phyloP scores from a whole-genome alignment of 2,329 filamentous ascomycete genomes.

The Monosporascus sp. region DNA sequence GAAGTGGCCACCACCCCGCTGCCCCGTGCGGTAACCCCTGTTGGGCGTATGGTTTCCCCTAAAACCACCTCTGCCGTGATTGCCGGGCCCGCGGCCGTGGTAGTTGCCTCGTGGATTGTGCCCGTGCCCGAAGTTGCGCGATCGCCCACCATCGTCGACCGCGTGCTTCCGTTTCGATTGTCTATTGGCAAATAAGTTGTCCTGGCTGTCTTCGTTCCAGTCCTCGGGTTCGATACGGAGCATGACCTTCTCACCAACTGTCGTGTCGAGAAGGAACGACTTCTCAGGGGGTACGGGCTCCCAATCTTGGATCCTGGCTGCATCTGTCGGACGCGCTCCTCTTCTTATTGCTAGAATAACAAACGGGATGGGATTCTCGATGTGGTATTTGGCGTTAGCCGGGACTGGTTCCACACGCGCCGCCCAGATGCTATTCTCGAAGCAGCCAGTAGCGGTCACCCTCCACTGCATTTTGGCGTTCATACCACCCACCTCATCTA shows the following conservation, averaged over 20 bases:
- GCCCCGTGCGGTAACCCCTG: conserved; percentile 33
- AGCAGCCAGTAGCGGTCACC: conserved; percentile 69
- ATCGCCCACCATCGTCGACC: conserved; percentile 28
- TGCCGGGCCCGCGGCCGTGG: conserved; percentile 32
- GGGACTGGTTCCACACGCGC: conserved; percentile 71
- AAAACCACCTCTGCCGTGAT: conserved; percentile 17
- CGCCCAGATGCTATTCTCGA: conserved; percentile 83
- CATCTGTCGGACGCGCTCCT: conserved; percentile 72
- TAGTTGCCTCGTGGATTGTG: conserved; percentile 17
- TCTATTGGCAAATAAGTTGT: conserved; percentile 58
- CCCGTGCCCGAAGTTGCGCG: conserved; percentile 25
- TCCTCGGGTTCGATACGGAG: conserved; percentile 74
- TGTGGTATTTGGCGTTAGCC: conserved; percentile 63
- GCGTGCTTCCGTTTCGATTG: conserved; percentile 58
- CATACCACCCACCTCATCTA: conserved; percentile 82
- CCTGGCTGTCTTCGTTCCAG: conserved; percentile 56
- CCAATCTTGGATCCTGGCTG: conserved; percentile 79
- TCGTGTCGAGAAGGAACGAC: conserved; percentile 72
- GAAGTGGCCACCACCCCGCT: conserved; percentile 31
- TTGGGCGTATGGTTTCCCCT: conserved; percentile 28
- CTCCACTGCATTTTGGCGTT: conserved; percentile 81
- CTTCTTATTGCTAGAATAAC: conserved; percentile 79
- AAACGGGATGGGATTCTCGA: conserved; percentile 71
- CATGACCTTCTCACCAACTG: conserved; percentile 81
- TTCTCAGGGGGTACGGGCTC: conserved; percentile 67